Base-by-base conservation (phyloP, 2,329 filamentous ascomycete genomes). In the Zasmidium citrigriseum region DNA sequence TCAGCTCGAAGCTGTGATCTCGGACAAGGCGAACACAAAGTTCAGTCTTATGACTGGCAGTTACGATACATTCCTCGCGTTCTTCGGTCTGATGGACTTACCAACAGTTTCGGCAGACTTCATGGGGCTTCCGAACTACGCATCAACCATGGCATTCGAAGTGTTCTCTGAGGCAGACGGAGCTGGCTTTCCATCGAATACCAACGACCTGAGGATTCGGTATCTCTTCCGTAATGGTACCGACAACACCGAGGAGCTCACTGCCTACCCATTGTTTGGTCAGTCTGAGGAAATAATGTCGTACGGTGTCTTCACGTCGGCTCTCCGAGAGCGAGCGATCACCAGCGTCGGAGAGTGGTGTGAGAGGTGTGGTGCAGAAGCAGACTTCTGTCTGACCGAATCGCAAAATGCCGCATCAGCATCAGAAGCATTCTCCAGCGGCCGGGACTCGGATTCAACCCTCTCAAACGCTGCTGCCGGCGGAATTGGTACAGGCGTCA, bases 171-270 rank as follows among this genome's bases (percentile, higher is more conserved):
- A 50, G 20, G 46, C 46, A 14, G 50, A 54, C 16, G 16, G 50
- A 45, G 50, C 50, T 16, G 49, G 12, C 2, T 29, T n/a, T 23
- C 27, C 27, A 29, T 7, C 27, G 27, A 18, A 27, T 14, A 65
- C 67, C 0, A 68, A 73, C 3, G 75, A 84, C 23, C 75, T 86
- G 41, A 82, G 73, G 69, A 78, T 86, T 25, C 78, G 81, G 25
- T 83, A 86, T 67, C 73, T 79, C 56, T 80, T 83, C 70, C 82
- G 80, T 64, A 86, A 86, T 64, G 82, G 81, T 49, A 83, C 82
- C 0, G 61, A 25, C n/a, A 53, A 27, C 20, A 59, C 41, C 16
- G 55, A 67, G 27, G 64, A 65, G 1, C 72, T 77, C 24, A 68
- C 72, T 11, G 61, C 75, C 1, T 84, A 81, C 61, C 77, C 81